Evolutionary conservation across 1,284 basidiomycete genomes (phyloP).

Genomic region (Melampsora larici-populina): DNA sequence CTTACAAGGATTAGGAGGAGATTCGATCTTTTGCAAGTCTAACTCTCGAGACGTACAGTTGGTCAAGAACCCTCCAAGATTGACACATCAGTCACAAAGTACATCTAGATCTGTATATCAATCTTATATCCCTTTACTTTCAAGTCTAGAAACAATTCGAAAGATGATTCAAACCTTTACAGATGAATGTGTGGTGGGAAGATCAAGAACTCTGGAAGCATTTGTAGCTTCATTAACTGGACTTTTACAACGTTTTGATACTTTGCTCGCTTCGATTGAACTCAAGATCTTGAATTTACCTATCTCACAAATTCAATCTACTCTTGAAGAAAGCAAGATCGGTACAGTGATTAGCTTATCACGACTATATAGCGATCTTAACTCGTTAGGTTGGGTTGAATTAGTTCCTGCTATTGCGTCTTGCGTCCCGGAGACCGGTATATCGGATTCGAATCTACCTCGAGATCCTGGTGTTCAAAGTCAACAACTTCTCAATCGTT

Average conservation of each 20-base stretch:
- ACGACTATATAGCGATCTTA: conserved; percentile 11
- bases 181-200: too few relatives aligned
- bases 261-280: conserved; percentile 31
- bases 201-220: conserved; percentile 13
- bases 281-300: conserved; percentile 23
- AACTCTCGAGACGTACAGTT: not conserved
- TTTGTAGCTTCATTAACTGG: not conserved
- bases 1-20: conserved; percentile 7
- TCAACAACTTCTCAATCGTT: conserved; percentile 23
- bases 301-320: not conserved
- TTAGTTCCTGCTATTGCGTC: conserved; percentile 10
- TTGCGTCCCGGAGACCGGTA: not conserved
- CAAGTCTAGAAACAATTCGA: conserved; percentile 10
- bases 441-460: not conserved
- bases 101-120: conserved; percentile 10
- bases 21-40: not conserved
- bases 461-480: not conserved
- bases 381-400: conserved; percentile 28
- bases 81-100: conserved; percentile 17
- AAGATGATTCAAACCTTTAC: not conserved
- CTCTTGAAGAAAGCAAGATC: not conserved
- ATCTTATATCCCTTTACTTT: conserved; percentile 21
- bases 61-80: conserved; percentile 1
- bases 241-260: conserved; percentile 9
- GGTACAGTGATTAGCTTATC: conserved; percentile 13